phyloP scores from a whole-genome alignment of 2,329 filamentous ascomycete species.

The Xylariales sp. region DNA sequence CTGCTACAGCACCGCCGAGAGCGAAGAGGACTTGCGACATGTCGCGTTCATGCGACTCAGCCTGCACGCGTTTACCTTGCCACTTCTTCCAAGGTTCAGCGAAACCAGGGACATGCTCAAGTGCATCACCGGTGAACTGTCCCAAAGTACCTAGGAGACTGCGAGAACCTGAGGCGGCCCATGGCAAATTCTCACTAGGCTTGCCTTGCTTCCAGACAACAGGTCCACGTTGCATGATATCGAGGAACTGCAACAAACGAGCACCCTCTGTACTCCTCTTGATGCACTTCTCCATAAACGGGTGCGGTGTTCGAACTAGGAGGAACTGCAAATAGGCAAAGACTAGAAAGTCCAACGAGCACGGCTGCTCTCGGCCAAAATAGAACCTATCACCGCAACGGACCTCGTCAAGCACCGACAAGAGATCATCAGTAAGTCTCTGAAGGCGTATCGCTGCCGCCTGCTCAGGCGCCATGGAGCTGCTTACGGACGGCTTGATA shows the following conservation, averaged over 20 bases:
- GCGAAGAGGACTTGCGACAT: constrained; percentile 25
- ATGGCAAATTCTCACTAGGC: constrained; percentile 12
- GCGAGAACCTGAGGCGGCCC: constrained; percentile 12
- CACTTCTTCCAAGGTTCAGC: constrained; percentile 29
- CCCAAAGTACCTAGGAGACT: constrained; percentile 13
- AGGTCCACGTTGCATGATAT: constrained; percentile 9
- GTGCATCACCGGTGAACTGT: constrained; percentile 24
- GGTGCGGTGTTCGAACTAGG: constrained; percentile 44
- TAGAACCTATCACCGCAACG: constrained; percentile 53
- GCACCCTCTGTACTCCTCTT: constrained; percentile 14
- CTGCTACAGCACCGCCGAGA: constrained; percentile 30
- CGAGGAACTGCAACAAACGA: constrained; percentile 17
- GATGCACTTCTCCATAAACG: constrained; percentile 32
- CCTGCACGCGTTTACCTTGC: constrained; percentile 24
- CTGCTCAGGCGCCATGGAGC: constrained; percentile 61
- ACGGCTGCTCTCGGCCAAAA: constrained; percentile 38
- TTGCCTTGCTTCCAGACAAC: constrained; percentile 3
- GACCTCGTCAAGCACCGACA: constrained; percentile 65
- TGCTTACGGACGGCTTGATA: constrained; percentile 25
- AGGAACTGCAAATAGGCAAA: constrained; percentile 78
- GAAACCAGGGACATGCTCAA: constrained; percentile 25
- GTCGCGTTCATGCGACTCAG: constrained; percentile 17
- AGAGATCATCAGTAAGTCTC: constrained; percentile 64
- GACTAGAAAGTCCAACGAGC: constrained; percentile 72
- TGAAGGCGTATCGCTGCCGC: constrained; percentile 72